Conservation (phyloP, 1,284 basidiomycete species). For the Rhodotorula sp. region DNA sequence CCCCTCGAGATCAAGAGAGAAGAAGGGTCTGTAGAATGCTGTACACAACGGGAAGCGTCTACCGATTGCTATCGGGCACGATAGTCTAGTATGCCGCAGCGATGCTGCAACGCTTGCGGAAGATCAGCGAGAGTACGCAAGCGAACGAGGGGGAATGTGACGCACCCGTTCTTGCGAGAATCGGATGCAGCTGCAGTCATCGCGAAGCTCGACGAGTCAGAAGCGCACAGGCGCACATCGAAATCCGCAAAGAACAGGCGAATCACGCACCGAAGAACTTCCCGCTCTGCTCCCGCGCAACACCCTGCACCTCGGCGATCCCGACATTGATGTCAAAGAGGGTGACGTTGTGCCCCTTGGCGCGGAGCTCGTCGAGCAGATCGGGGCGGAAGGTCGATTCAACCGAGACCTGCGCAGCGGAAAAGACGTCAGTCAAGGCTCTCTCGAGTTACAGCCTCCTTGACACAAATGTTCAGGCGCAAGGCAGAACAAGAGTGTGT, state of each 20-base stretch:
- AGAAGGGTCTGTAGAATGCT: neutral
- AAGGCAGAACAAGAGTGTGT: neutral
- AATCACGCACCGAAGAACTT: conserved; percentile 26
- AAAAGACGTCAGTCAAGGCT: neutral
- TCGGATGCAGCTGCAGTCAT: conserved; percentile 1
- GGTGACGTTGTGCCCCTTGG: conserved; percentile 71
- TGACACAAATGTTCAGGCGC: too few species aligned
- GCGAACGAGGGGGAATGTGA: neutral
- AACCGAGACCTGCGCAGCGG: conserved; percentile 56
- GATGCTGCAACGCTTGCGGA: neutral
- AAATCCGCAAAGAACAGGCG: neutral
- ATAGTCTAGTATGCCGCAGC: neutral
- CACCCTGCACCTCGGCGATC: conserved; percentile 70
- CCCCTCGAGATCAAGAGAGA: neutral
- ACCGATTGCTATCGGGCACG: too few species aligned
- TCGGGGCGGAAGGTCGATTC: conserved; percentile 64
- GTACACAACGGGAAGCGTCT: neutral
- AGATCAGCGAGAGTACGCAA: neutral
- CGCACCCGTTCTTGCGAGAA: conserved; percentile 17
- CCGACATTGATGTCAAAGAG: conserved; percentile 59
- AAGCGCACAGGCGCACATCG: neutral
- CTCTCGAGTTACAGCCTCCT: neutral
- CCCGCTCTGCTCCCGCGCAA: conserved; percentile 52
- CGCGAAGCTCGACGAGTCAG: too few species aligned
- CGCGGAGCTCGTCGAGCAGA: conserved; percentile 61